Evolutionary conservation across 345 rosid species (phyloP), one percentile per base, ranked within the genome.

Genomic region (Populus simonii): DNA sequence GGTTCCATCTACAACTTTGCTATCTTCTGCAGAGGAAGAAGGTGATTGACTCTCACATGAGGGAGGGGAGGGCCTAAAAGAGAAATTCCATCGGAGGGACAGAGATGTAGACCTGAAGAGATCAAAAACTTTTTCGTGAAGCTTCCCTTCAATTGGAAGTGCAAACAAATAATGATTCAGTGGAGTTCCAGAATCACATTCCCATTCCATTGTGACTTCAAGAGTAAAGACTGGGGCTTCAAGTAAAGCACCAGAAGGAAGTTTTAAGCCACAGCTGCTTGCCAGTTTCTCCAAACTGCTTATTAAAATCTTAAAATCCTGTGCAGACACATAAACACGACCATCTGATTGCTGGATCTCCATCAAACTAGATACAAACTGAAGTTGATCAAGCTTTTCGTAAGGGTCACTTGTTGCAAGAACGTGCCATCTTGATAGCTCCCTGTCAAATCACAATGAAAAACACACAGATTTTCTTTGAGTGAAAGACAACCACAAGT

Each of bases 291-390:
- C 97, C 72, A 93, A 86, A 82, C 98, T 94, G 93, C 97, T 96
- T 82, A 89, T 35, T 45, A 87, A 86, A 74, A 93, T 84, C 85
- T 89, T 96, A 76, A 96, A 96, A 81, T 94, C 91, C 83, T 87
- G 86, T 39, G 97, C 89, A 83, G 90, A 89, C 82, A 90, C 80
- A 86, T 83, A 84, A 49, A 96, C 84, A 76, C 92, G 90, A 27
- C 99, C 97, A 88, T 93, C 98, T 82, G 97, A 92, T 85, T 96
- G 97, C 86, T 90, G 88, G 74, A 96, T 89, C 84, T 96, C 97
- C 93, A 96, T 88, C 55, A 84, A 80, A 78, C 89, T 87, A 71
- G 97, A 83, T 73, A 84, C 78, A 57, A 92, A 53, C 84, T 89
- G 93, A 88, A 94, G 98, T 84, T 90, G 89, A 82, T 96, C 97